Evolutionary conservation across 176 grass and related monocot genomes (phyloP), one percentile per base, ranked within the genome.

Genomic region (Cenchrus americanus): DNA sequence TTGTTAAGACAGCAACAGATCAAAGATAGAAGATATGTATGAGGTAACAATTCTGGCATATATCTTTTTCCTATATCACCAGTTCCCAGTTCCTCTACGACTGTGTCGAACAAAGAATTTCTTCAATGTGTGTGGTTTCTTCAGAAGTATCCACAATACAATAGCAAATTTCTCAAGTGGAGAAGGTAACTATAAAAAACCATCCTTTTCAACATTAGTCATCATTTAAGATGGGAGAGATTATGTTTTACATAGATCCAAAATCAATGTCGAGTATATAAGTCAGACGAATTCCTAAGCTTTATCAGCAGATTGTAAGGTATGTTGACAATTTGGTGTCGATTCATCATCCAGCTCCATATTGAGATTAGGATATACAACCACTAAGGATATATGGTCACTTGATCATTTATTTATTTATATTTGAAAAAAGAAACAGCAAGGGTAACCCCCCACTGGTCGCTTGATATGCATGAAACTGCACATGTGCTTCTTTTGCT

Each of bases 301-400:
- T 73, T 73, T 58, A 37, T 78, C 83, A 77, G 47, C 40, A 49
- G 65, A 86, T 58, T 11, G 52, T 63, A 86, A 82, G 14, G 57
- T 65, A 46, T 77, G 48, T 63, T 55, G 14, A 59, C 27, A 14
- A 76, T 42, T 71, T 54, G 26, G 78, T 82, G 64, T 7, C n/a
- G 15, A 75, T 75, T 76, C 14, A 75, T 78, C 37, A 12, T 71
- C 44, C 57, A 10, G n/a, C 71, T 77, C 66, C 65, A 32, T 54
- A 82, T 66, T 67, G 55, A 43, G 2, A 24, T 48, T 61, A 75
- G 37, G 78, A 71, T 37, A 65, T 3, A 22, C 15, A 32, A 12
- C 8, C 71, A 86, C 24, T 66, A 49, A 78, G 50, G 79, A 82
- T 73, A 73, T 59, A 43, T 2, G 34, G 58, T 71, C 63, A 49